These are phyloP conservation scores for Metschnikowia orientalis DNA, from an alignment of 805 yeast species.

Conservation along the genomic window DNA sequence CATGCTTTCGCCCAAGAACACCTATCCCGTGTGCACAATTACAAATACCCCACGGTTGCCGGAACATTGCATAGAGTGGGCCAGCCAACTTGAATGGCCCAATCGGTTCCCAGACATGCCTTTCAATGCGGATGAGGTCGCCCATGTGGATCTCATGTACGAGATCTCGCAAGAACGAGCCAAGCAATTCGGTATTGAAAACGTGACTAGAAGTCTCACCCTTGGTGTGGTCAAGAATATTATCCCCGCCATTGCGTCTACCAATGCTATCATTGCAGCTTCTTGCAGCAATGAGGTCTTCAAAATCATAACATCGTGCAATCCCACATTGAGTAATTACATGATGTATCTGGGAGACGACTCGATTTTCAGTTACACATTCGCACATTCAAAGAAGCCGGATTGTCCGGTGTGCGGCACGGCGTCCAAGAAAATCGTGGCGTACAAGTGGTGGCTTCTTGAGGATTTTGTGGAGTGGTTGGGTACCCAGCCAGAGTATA, in stretches of 20 bases:
- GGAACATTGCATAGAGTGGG: slow-evolving; percentile 94
- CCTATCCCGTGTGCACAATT: slow-evolving; percentile 89
- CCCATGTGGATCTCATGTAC: slow-evolving; percentile 62
- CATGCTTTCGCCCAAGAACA: slow-evolving; percentile 57
- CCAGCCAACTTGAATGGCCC: slow-evolving; percentile 73
- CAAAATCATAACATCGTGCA: slow-evolving; percentile 67
- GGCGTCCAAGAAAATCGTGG: slow-evolving; percentile 22
- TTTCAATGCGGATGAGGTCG: slow-evolving; percentile 66
- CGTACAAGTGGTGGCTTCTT: slow-evolving; percentile 27
- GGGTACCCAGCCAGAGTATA: slow-evolving; percentile 24
- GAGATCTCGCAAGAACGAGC: slow-evolving; percentile 58
- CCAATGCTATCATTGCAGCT: slow-evolving; percentile 89
- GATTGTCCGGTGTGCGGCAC: slow-evolving; percentile 79
- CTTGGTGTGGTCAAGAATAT: slow-evolving; percentile 88
- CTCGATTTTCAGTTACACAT: slow-evolving; percentile 71
- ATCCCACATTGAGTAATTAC: slow-evolving; percentile 66
- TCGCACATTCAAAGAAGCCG: slow-evolving; percentile 52
- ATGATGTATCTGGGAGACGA: slow-evolving; percentile 85
- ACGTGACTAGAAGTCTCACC: slow-evolving; percentile 67
- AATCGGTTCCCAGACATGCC: slow-evolving; percentile 38
- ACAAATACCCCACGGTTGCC: slow-evolving; percentile 93
- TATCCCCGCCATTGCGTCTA: slow-evolving; percentile 90
- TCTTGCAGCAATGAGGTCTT: slow-evolving; percentile 83
- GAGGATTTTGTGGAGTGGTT: slow-evolving; percentile 39
- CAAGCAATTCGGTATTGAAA: slow-evolving; percentile 57